Conservation (phyloP, 176 grass and related monocot species). For the Olyra latifolia region DNA sequence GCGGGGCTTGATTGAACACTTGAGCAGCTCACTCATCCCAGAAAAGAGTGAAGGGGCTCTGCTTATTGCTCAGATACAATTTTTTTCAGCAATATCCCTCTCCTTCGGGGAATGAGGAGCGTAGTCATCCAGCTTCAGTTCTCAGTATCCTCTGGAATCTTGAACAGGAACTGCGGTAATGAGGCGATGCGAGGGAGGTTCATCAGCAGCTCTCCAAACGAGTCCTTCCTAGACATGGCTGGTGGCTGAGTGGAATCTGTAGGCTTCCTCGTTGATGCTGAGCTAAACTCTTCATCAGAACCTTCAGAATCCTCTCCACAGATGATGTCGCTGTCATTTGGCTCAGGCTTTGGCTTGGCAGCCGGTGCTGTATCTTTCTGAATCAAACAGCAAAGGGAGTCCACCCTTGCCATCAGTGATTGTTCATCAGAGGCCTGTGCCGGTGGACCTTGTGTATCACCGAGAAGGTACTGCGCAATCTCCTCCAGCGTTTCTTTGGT, state of each 20-base stretch:
- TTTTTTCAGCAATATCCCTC: conserved; percentile 45
- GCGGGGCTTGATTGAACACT: not conserved
- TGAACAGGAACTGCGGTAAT: conserved; percentile 76
- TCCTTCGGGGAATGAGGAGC: not conserved
- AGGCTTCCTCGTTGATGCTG: conserved; percentile 27
- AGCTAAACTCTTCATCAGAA: conserved; percentile 65
- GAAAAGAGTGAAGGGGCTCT: not conserved
- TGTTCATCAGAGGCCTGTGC: conserved; percentile 65
- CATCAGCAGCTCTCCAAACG: conserved; percentile 74
- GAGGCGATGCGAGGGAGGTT: conserved; percentile 84
- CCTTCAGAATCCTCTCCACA: conserved; percentile 45
- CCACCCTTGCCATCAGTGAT: conserved; percentile 71
- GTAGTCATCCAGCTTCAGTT: conserved; percentile 45
- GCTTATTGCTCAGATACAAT: conserved; percentile 50
- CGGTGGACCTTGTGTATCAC: conserved; percentile 57
- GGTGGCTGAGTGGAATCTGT: conserved; percentile 23
- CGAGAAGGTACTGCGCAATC: conserved; percentile 81
- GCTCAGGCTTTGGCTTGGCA: conserved; percentile 35
- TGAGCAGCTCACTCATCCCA: not conserved
- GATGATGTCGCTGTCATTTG: conserved; percentile 37
- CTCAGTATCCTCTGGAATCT: conserved; percentile 73
- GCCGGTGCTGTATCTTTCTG: conserved; percentile 52
- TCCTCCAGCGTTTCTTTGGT: conserved; percentile 81
- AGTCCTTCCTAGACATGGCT: conserved; percentile 75
- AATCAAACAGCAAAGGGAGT: conserved; percentile 86